A percentile compares a stretch with the other conserved stretches of the same genome.
These are phyloP conservation scores for Pilaira anomala DNA, from an alignment of 192 early-diverging fungal species.

Conservation along the genomic window DNA sequence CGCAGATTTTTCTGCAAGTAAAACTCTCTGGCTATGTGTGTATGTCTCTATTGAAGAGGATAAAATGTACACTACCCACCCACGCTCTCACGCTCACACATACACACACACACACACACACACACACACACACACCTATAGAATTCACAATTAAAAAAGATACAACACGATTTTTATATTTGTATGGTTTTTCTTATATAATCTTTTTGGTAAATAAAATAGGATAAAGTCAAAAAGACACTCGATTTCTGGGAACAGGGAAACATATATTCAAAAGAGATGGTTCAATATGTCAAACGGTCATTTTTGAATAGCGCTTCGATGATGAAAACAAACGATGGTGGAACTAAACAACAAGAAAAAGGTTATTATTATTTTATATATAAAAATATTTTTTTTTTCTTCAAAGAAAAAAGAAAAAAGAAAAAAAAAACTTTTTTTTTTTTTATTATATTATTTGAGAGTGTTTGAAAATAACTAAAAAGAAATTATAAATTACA, in stretches of 20 bases:
- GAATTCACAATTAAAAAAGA: too few species aligned
- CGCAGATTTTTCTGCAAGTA: too few species aligned
- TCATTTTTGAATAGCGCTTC: conserved; percentile 18
- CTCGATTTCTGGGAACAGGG: conserved; percentile 40
- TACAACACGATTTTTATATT: too few species aligned
- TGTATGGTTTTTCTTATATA: too few species aligned
- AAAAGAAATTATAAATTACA: neutral
- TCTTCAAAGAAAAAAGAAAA: too few species aligned
- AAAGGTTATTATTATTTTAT: conserved; percentile 22
- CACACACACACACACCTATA: too few species aligned
- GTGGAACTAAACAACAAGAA: neutral
- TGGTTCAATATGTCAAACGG: conserved; percentile 27
- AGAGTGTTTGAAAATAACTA: neutral
- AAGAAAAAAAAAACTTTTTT: neutral
- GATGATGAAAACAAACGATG: neutral
- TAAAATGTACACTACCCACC: too few species aligned
- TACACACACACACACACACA: too few species aligned
- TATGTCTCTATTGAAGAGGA: too few species aligned
- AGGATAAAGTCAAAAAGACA: conserved; percentile 43
- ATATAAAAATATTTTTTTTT: neutral
- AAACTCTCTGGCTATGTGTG: too few species aligned
- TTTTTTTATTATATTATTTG: neutral
- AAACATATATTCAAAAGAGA: conserved; percentile 31
- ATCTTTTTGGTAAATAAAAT: conserved; percentile 17
- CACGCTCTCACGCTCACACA: too few species aligned